Evolutionary conservation across 257 asterid species (phyloP).

Genomic region (Prunella vulgaris): DNA sequence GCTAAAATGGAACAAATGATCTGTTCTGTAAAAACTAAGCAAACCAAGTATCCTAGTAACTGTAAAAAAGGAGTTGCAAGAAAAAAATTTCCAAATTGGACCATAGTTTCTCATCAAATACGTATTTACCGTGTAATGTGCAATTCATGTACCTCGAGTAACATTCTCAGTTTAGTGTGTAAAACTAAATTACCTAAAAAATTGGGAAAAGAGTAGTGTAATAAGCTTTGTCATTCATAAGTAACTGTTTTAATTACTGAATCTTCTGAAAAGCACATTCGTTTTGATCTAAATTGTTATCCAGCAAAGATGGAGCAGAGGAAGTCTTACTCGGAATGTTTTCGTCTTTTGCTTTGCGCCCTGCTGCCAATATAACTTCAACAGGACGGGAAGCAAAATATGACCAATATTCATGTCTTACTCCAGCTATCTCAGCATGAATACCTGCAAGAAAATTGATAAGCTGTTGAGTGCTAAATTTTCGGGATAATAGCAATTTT

Average conservation of each 20-base stretch:
- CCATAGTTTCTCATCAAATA: neutral
- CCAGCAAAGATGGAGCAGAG: neutral
- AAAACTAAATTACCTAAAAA: neutral
- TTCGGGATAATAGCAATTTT: too few species aligned
- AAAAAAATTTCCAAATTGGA: too few species aligned
- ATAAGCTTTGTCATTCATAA: neutral
- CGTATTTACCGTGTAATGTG: neutral
- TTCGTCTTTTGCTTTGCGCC: constrained; percentile 60
- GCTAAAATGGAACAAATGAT: neutral
- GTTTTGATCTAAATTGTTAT: neutral
- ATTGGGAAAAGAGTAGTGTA: neutral
- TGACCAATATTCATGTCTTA: constrained; percentile 81
- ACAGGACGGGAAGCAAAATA: constrained; percentile 57
- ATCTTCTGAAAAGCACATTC: neutral
- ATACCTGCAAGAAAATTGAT: constrained; percentile 45
- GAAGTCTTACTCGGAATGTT: constrained; percentile 37
- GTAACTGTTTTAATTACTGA: neutral
- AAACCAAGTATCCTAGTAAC: too few species aligned
- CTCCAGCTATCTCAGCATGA: constrained; percentile 69
- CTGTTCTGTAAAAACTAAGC: too few species aligned
- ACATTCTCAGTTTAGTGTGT: neutral
- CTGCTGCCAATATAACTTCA: constrained; percentile 75
- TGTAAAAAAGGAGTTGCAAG: too few species aligned
- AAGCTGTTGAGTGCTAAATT: too few species aligned
- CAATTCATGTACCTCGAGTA: neutral